phyloP scores from a whole-genome alignment of 768 basidiomycete species.

The Mycena vitilis region DNA sequence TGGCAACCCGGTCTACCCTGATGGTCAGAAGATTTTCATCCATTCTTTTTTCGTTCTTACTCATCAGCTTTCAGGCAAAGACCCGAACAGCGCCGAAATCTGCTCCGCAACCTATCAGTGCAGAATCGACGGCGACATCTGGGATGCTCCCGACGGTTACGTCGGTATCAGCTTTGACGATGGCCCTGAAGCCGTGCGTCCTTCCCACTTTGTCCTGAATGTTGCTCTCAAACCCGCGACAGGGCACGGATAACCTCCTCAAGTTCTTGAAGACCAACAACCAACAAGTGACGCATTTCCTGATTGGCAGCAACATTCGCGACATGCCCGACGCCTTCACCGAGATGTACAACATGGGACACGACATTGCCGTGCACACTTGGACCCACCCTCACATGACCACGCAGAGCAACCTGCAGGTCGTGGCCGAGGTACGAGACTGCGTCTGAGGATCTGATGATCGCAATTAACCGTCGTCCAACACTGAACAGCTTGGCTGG shows the following conservation, averaged over 20 bases:
- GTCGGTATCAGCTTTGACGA: constrained; percentile 83
- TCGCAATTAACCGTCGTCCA: constrained; percentile 11
- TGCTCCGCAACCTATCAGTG: constrained; percentile 87
- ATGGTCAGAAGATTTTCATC: neutral
- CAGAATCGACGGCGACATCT: constrained; percentile 67
- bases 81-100: constrained; percentile 61
- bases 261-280: constrained; percentile 74
- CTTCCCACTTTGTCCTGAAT: neutral
- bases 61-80: neutral
- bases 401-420: constrained; percentile 54
- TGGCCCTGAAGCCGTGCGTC: constrained; percentile 64
- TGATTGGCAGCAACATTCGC: constrained; percentile 71
- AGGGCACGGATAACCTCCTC: constrained; percentile 64
- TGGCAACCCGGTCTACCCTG: constrained; percentile 15
- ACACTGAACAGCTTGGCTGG: constrained; percentile 75
- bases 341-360: constrained; percentile 52
- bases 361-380: constrained; percentile 69
- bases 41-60: neutral
- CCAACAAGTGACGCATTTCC: constrained; percentile 85
- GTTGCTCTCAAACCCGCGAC: neutral
- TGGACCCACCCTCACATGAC: constrained; percentile 70
- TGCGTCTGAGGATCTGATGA: neutral
- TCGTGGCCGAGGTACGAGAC: constrained; percentile 47
- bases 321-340: constrained; percentile 21
- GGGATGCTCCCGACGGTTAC: constrained; percentile 80